Evolutionary conservation across 129 eudicot genomes (phyloP).

Genomic region (Scalesia atractyloides): DNA sequence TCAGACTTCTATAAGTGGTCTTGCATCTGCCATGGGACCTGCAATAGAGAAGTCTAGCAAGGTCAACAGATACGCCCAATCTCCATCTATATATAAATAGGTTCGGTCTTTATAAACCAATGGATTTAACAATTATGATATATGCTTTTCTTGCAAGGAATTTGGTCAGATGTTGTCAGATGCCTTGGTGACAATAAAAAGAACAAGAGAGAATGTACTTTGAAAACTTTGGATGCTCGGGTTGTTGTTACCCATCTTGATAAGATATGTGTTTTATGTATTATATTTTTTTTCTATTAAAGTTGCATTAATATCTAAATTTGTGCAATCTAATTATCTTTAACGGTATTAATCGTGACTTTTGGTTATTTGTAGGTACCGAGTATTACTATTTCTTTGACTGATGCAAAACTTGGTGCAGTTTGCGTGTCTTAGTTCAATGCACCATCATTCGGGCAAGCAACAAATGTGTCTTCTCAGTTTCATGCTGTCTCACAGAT

Average conservation of each 20-base stretch:
- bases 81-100: background rate
- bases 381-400: conserved; percentile 75
- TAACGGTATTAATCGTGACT: background rate
- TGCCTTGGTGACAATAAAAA: conserved; percentile 97
- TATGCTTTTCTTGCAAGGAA: conserved; percentile 64
- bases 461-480: too few species aligned
- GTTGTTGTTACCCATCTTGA: conserved; percentile 97
- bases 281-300: too few species aligned
- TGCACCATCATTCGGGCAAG: too few species aligned
- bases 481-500: too few species aligned
- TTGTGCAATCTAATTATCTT: background rate
- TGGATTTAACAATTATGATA: background rate
- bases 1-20: conserved; percentile 73
- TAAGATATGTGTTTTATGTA: conserved; percentile 52
- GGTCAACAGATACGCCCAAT: conserved; percentile 42
- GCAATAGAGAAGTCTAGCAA: conserved; percentile 95
- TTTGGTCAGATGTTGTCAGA: conserved; percentile 81
- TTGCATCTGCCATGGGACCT: conserved; percentile 96
- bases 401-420: conserved; percentile 93
- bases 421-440: conserved; percentile 9
- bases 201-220: conserved; percentile 90
- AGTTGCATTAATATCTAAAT: background rate
- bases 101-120: conserved; percentile 1
- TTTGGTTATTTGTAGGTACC: conserved; percentile 54
- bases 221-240: conserved; percentile 87